Base-by-base conservation (phyloP, 805 yeast species). In the Candida ovalis region DNA sequence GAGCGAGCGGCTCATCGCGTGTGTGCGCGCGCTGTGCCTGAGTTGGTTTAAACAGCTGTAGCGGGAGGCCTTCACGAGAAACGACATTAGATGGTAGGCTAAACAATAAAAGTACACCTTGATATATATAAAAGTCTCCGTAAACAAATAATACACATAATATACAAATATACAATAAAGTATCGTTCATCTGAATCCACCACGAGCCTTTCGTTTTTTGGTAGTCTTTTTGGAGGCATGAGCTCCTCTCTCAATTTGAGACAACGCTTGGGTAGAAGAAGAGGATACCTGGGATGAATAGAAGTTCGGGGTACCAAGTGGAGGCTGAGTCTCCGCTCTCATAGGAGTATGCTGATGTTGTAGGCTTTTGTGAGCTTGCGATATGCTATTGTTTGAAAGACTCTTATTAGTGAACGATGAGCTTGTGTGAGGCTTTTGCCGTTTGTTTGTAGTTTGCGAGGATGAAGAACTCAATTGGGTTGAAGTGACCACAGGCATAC, bases 161-260 rank as follows among this genome's bases (percentile, higher is more conserved):
- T 2, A 21, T 21, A 35, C 17, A 13, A n/a, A 35, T 18, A 35
- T 35, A 35, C 22, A 17, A 35, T 9, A 15, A 15, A 35, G 8
- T 24, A n/a, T 10, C 10, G 8, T 19, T 46, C 46, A 56, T 49
- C 44, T 51, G 27, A 56, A 56, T 12, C 59, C 59, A 13, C 60
- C 55, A 45, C 46, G 23, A 2, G 32, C 40, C 32, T 51, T 55
- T 45, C 50, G 52, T 37, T 53, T 56, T 15, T 37, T 44, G 15
- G 10, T 27, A 9, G 18, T 15, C 15, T 19, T 44, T 25, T 25
- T 18, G 21, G 23, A n/a, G 17, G 43, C 30, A 32, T 27, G 35
- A 2, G 37, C n/a, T 5, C 52, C 52, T 15, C 43, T 38, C 6
- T 28, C 50, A 12, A 44, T 28, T 27, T 49, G 53, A 2, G 53